A percentile compares a stretch with the other conserved stretches of the same genome.
Evolutionary conservation across 2,329 filamentous ascomycete genomes (phyloP).

Genomic region (Bipolaris zeicola): DNA sequence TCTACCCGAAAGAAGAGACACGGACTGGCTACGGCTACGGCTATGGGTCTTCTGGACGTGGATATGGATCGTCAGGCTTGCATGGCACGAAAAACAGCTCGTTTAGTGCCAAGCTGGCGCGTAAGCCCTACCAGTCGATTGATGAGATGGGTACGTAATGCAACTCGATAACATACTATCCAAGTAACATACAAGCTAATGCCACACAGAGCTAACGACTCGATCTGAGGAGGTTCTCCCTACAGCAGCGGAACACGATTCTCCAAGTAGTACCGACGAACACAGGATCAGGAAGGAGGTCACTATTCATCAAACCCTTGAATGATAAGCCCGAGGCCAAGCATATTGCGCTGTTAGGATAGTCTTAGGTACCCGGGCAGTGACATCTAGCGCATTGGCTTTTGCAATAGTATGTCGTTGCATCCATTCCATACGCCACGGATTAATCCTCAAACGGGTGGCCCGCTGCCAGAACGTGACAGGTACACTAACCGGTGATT

Average conservation of each 20-base stretch:
- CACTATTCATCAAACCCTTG: constrained; percentile 22
- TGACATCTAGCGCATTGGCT: not conserved
- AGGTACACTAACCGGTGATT: not conserved
- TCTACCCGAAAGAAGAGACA: constrained; percentile 17
- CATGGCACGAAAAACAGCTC: constrained; percentile 16
- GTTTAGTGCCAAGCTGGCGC: constrained; percentile 14
- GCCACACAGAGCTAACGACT: constrained; percentile 19
- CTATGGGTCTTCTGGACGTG: constrained; percentile 20
- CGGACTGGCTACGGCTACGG: constrained; percentile 17
- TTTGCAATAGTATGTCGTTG: not conserved
- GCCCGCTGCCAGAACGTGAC: not conserved
- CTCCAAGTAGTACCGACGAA: constrained; percentile 4
- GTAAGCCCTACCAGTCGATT: constrained; percentile 27
- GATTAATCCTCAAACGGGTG: not conserved
- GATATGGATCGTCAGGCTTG: constrained; percentile 19
- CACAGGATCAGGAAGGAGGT: constrained; percentile 20
- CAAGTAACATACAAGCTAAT: not conserved
- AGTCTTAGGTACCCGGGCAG: not conserved
- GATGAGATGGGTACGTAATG: constrained; percentile 22
- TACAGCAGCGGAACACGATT: constrained; percentile 8
- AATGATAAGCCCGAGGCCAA: not conserved
- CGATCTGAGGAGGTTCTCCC: constrained; percentile 11
- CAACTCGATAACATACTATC: not conserved
- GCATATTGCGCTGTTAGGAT: not conserved
- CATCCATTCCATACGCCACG: not conserved